These are phyloP conservation scores for Diutina siamensis DNA, from an alignment of 1,139 yeast genomes.

Conservation along the genomic window DNA sequence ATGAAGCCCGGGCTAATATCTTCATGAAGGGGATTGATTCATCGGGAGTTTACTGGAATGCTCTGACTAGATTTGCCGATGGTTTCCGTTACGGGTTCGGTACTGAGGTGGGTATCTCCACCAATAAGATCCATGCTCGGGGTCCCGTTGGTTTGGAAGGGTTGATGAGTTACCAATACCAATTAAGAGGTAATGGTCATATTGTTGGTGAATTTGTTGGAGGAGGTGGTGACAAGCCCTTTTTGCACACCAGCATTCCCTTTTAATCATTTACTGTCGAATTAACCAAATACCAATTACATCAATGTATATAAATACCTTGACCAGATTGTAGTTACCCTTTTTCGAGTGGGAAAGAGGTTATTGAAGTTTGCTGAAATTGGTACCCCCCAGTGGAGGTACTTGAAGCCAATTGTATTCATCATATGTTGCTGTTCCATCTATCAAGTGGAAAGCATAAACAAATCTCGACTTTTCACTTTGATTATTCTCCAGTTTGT, in stretches of 20 bases:
- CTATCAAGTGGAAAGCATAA: slow-evolving; percentile 72
- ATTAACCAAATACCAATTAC: too few relatives aligned
- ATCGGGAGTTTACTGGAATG: slow-evolving; percentile 98
- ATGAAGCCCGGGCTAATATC: slow-evolving; percentile 53
- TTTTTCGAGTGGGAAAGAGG: too few relatives aligned
- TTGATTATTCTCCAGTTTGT: slow-evolving; percentile 53
- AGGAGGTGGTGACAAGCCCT: slow-evolving; percentile 79
- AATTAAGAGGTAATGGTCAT: slow-evolving; percentile 84
- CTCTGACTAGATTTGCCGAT: slow-evolving; percentile 94
- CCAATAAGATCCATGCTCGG: slow-evolving; percentile 93
- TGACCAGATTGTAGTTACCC: too few relatives aligned
- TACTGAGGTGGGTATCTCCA: slow-evolving; percentile 95
- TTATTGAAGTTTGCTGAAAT: slow-evolving; percentile 52
- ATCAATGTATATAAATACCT: too few relatives aligned
- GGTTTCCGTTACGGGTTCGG: slow-evolving; percentile 98
- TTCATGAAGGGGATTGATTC: slow-evolving; percentile 86
- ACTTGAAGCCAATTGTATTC: slow-evolving; percentile 65
- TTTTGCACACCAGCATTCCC: slow-evolving; percentile 51
- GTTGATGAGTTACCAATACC: slow-evolving; percentile 88
- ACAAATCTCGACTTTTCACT: slow-evolving; percentile 55
- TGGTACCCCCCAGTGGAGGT: slow-evolving; percentile 50
- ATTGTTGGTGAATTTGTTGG: slow-evolving; percentile 85
- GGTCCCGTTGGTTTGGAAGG: slow-evolving; percentile 99
- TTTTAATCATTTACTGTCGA: too few relatives aligned
- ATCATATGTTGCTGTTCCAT: slow-evolving; percentile 51